phyloP scores from a whole-genome alignment of 768 basidiomycete genomes.

The Paxillus ammoniavirescens region DNA sequence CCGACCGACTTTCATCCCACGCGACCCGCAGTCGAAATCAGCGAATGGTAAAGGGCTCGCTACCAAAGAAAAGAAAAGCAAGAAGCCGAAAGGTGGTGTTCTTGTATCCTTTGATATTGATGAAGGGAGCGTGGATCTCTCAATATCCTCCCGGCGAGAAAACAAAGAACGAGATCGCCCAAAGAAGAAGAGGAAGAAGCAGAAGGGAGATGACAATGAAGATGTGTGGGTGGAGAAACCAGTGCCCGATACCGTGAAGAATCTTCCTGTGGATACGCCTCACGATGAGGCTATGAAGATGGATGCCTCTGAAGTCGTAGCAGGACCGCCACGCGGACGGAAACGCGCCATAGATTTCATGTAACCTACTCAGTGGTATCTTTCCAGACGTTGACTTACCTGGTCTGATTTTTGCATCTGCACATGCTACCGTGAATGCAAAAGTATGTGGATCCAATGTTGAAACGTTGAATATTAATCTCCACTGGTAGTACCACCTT shows the following conservation, averaged over 20 bases:
- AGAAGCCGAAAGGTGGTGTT: conserved; percentile 43
- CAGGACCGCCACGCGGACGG: conserved; percentile 40
- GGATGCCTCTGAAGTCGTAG: conserved; percentile 18
- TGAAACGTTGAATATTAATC: no score
- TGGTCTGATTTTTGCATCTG: no score
- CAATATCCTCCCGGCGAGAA: conserved; percentile 30
- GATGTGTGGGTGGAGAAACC: conserved; percentile 73
- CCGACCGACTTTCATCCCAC: conserved; percentile 83
- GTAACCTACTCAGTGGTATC: conserved; percentile 33
- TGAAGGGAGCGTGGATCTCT: conserved; percentile 49
- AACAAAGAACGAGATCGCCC: conserved; percentile 35
- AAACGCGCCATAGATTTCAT: conserved; percentile 78
- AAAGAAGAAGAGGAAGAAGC: conserved; percentile 44
- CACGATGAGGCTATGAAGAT: conserved; percentile 7
- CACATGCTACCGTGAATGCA: no score
- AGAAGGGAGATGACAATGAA: conserved; percentile 42
- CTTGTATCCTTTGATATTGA: conserved; percentile 80
- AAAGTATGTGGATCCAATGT: no score
- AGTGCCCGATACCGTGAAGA: conserved; percentile 47
- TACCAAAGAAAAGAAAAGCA: conserved; percentile 47
- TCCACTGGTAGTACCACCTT: no score
- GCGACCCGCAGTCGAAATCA: conserved; percentile 39
- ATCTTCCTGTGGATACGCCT: conserved; percentile 20
- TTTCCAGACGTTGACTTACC: neutral
- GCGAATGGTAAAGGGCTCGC: conserved; percentile 39